These are phyloP conservation scores for Ophiostoma ips DNA, from an alignment of 2,329 filamentous ascomycete genomes.

Conservation along the genomic window DNA sequence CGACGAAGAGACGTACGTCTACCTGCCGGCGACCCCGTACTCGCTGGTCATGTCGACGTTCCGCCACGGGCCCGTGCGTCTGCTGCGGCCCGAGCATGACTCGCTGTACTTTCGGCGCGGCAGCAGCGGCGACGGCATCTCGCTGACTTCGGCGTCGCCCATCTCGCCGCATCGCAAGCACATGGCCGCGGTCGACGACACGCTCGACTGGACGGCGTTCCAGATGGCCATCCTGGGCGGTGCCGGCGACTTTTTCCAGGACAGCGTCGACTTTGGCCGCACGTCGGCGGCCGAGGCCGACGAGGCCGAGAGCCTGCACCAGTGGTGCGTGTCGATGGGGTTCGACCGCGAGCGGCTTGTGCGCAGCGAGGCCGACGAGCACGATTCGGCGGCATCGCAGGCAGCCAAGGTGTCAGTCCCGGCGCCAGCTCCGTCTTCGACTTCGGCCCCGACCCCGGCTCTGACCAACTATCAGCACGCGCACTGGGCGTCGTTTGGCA, in stretches of 20 bases:
- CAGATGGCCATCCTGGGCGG: conserved; percentile 50
- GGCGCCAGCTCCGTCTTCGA: not conserved
- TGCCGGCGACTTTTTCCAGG: conserved; percentile 35
- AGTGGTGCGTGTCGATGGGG: conserved; percentile 39
- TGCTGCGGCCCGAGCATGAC: conserved; percentile 28
- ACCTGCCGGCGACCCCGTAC: conserved; percentile 33
- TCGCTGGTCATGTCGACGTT: conserved; percentile 35
- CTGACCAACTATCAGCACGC: not conserved
- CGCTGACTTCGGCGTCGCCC: not conserved
- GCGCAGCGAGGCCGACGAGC: conserved; percentile 3
- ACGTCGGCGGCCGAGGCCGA: conserved; percentile 25
- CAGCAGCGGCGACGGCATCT: not conserved
- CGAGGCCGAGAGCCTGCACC: conserved; percentile 32
- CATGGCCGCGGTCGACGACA: conserved; percentile 28
- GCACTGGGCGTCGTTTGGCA: not conserved
- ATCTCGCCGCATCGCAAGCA: not conserved
- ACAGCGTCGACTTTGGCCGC: conserved; percentile 27
- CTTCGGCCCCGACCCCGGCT: not conserved
- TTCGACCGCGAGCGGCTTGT: conserved; percentile 31
- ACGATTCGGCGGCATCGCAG: not conserved
- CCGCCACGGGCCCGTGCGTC: conserved; percentile 40
- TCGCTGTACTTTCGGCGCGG: not conserved
- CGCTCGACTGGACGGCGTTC: conserved; percentile 49
- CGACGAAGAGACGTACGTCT: conserved; percentile 24
- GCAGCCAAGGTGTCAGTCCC: not conserved